phyloP scores from a whole-genome alignment of 2,329 filamentous ascomycete genomes.

The Penicillium sp. region DNA sequence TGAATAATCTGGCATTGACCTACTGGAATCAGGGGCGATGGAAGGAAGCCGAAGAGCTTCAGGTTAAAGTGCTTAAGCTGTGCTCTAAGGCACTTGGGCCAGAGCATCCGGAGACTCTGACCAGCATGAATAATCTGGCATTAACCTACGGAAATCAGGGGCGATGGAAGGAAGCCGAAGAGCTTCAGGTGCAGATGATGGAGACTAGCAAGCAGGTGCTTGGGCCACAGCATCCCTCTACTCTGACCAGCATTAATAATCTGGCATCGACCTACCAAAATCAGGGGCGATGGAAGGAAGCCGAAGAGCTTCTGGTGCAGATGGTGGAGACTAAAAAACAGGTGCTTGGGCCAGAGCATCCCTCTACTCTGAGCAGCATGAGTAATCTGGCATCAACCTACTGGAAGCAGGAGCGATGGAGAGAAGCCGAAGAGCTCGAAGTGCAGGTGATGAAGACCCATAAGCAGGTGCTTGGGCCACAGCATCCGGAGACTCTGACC shows the following conservation, averaged over 20 bases:
- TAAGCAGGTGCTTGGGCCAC: neutral
- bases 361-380: neutral
- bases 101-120: neutral
- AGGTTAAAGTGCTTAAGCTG: neutral
- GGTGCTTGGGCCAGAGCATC: conserved; percentile 19
- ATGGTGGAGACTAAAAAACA: conserved; percentile 16
- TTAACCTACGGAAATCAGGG: neutral
- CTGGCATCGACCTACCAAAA: conserved; percentile 1
- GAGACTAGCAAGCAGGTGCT: too few species aligned
- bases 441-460: neutral
- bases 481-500: conserved; percentile 14
- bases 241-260: too few species aligned
- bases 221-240: too few species aligned
- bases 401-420: too few species aligned
- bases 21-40: neutral
- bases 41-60: neutral
- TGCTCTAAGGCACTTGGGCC: neutral
- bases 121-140: conserved; percentile 1
- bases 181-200: too few species aligned
- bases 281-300: conserved; percentile 17
- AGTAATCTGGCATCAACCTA: too few species aligned
- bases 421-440: neutral
- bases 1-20: conserved; percentile 15
- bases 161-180: neutral
- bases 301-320: conserved; percentile 14